A percentile compares a stretch with the other conserved stretches of the same genome.
Conservation (phyloP, 78 protist species). For the Reticulomyxa filosa region DNA sequence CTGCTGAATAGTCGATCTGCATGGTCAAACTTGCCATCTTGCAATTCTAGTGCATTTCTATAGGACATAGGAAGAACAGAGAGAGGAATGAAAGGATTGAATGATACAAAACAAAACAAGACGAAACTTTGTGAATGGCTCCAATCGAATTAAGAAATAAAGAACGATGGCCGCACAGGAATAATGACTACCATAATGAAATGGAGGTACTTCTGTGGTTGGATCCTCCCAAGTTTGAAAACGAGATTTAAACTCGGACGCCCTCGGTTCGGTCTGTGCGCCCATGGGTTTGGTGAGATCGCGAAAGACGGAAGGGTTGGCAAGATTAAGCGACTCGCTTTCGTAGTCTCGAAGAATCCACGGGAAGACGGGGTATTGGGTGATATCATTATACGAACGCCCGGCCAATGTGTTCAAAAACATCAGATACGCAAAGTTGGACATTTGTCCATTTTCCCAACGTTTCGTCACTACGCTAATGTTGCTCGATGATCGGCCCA, state of each 20-base stretch:
- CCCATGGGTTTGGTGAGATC: slow-evolving; percentile 84
- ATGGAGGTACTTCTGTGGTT: slow-evolving; percentile 14
- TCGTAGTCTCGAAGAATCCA: slow-evolving; percentile 51
- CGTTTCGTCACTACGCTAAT: no score
- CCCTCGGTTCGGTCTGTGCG: no score
- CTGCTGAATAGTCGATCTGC: slow-evolving; percentile 77
- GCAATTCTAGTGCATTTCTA: slow-evolving; percentile 32
- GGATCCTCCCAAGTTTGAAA: no score
- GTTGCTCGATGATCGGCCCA: no score
- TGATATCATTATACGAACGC: neutral
- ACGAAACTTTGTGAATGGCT: slow-evolving; percentile 76
- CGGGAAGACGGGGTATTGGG: slow-evolving; percentile 21
- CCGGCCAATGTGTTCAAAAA: slow-evolving; percentile 1
- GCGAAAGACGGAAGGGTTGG: slow-evolving; percentile 37
- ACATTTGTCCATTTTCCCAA: slow-evolving; percentile 1
- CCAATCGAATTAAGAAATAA: slow-evolving; percentile 59
- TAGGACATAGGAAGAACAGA: no score
- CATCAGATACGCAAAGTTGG: neutral
- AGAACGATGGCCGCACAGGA: slow-evolving; percentile 35
- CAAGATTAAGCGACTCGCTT: slow-evolving; percentile 35
- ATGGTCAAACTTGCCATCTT: slow-evolving; percentile 68
- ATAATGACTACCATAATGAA: slow-evolving; percentile 84
- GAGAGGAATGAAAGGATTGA: no score
- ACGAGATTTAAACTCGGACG: no score
- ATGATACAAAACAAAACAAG: no score